phyloP scores from a whole-genome alignment of 2,329 filamentous ascomycete species.

The Blastomyces emzantsi region DNA sequence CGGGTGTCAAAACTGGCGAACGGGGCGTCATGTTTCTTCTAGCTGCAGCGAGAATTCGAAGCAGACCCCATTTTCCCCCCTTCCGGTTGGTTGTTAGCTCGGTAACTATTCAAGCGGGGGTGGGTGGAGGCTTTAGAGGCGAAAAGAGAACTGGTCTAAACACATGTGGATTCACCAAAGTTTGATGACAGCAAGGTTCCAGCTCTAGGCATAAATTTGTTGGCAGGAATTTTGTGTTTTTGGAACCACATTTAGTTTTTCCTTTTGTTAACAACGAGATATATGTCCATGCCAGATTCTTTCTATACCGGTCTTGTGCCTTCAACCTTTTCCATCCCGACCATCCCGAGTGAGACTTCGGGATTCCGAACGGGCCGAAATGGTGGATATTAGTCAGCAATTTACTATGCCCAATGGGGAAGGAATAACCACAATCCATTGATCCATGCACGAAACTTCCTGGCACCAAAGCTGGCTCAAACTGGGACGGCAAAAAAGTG shows the following conservation, averaged over 20 bases:
- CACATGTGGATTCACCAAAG: not conserved
- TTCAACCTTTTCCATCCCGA: no score
- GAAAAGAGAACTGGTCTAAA: not conserved
- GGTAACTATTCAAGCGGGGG: not conserved
- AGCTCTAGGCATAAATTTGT: not conserved
- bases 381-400: not conserved
- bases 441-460: no score
- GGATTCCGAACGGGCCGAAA: no score
- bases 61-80: not conserved
- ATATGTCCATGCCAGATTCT: no score
- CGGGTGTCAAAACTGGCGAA: not conserved
- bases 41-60: not conserved
- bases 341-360: no score
- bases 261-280: not conserved
- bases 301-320: no score
- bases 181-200: no score
- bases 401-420: not conserved
- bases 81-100: not conserved
- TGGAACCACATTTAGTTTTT: not conserved
- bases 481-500: not conserved
- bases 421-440: constrained; percentile 4
- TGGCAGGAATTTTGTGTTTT: not conserved
- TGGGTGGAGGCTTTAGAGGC: not conserved
- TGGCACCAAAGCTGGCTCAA: no score
- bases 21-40: not conserved